Conservation (phyloP, 2,329 filamentous ascomycete genomes). For the Cephalotrichum gorgonifer region DNA sequence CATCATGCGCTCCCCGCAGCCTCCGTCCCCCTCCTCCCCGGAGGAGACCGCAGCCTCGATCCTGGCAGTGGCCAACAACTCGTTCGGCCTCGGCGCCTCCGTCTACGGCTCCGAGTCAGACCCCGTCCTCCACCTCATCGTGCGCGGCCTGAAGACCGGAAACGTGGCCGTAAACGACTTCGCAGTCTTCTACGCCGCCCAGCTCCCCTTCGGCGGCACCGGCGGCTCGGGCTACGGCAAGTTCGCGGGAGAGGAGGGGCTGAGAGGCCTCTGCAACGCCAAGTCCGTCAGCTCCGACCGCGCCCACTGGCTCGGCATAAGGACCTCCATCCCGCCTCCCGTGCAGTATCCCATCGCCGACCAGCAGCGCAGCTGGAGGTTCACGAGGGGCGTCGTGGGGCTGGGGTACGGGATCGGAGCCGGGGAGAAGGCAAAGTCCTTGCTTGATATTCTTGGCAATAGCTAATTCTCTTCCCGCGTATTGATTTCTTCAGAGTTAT, state of each 20-base stretch:
- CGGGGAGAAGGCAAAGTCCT: conserved; percentile 25
- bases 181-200: conserved; percentile 83
- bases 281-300: conserved; percentile 81
- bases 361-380: conserved; percentile 54
- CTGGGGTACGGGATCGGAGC: conserved; percentile 44
- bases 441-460: conserved; percentile 32
- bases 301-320: conserved; percentile 45
- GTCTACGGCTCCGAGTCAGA: conserved; percentile 66
- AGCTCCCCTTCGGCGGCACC: conserved; percentile 89
- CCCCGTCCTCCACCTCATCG: conserved; percentile 51
- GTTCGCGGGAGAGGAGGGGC: conserved; percentile 83
- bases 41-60: conserved; percentile 41
- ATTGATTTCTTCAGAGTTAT: not conserved
- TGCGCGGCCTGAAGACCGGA: conserved; percentile 62
- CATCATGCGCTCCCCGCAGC: conserved; percentile 59
- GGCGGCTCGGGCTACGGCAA: conserved; percentile 83
- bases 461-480: conserved; percentile 15
- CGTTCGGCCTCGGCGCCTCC: conserved; percentile 80
- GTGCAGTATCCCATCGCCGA: conserved; percentile 72
- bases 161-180: conserved; percentile 98
- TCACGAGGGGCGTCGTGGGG: conserved; percentile 50
- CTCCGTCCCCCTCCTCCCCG: conserved; percentile 32
- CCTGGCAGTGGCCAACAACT: conserved; percentile 72
- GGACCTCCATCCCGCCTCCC: conserved; percentile 70
- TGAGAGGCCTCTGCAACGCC: conserved; percentile 73